These are phyloP conservation scores for Prunus fruticosa DNA, from an alignment of 306 rosid species.

Conservation along the genomic window DNA sequence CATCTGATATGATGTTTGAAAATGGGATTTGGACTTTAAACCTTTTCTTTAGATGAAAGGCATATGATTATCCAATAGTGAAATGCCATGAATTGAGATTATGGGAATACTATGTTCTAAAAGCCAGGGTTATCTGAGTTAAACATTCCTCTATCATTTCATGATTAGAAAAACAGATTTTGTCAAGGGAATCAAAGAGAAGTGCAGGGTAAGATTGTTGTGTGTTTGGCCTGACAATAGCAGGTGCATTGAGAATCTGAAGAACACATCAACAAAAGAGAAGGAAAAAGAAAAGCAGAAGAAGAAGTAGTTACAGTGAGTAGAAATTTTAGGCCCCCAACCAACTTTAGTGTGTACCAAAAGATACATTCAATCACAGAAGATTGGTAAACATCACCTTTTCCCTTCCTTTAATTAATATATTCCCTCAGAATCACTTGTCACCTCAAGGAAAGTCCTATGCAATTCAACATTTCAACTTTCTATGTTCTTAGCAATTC, in stretches of 20 bases:
- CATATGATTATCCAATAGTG: not conserved
- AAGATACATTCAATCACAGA: slow-evolving; percentile 27
- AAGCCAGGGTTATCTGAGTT: not conserved
- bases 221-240: slow-evolving; percentile 30
- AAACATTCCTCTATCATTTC: slow-evolving; percentile 4
- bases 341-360: slow-evolving; percentile 25
- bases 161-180: slow-evolving; percentile 9
- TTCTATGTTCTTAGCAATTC: slow-evolving; percentile 20
- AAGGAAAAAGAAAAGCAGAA: slow-evolving; percentile 13
- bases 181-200: slow-evolving; percentile 14
- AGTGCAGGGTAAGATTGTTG: slow-evolving; percentile 18
- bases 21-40: not conserved
- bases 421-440: slow-evolving; percentile 53
- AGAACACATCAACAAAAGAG: slow-evolving; percentile 17
- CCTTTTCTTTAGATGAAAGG: not conserved
- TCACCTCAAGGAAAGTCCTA: slow-evolving; percentile 59
- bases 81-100: no score
- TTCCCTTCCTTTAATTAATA: slow-evolving; percentile 43
- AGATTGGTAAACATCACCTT: slow-evolving; percentile 34
- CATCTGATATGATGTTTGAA: not conserved
- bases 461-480: slow-evolving; percentile 52
- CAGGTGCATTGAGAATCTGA: slow-evolving; percentile 32
- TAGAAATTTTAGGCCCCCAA: not conserved
- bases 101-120: not conserved
- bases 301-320: not conserved